These are phyloP conservation scores for Nitzschia sp. DNA, from an alignment of 108 stramenopile genomes.

Conservation along the genomic window DNA sequence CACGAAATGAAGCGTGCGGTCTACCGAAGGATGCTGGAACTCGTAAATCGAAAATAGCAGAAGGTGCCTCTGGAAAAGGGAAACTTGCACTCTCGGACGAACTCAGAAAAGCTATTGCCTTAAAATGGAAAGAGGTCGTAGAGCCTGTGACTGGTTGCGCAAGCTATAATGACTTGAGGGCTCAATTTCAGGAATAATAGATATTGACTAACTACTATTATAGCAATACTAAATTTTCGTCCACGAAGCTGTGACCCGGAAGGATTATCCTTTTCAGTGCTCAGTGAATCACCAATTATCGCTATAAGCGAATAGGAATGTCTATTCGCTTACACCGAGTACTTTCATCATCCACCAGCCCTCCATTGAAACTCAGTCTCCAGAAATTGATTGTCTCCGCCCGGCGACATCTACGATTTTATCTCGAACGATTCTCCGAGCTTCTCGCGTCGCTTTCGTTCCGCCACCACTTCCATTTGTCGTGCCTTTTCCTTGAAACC, in stretches of 20 bases:
- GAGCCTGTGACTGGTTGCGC: slow-evolving; percentile 37
- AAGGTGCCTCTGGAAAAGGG: slow-evolving; percentile 31
- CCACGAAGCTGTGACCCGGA: too few species aligned
- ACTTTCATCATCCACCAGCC: neutral
- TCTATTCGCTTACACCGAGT: neutral
- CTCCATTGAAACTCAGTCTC: too few species aligned
- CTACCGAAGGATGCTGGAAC: slow-evolving; percentile 46
- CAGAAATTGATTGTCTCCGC: too few species aligned
- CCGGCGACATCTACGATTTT: slow-evolving; percentile 16
- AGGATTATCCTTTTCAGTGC: too few species aligned
- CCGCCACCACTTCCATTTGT: slow-evolving; percentile 52
- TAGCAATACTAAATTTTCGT: too few species aligned
- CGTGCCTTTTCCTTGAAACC: slow-evolving; percentile 74
- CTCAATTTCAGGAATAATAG: slow-evolving; percentile 7
- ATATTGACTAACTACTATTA: neutral
- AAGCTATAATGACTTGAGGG: slow-evolving; percentile 34
- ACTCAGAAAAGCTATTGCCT: slow-evolving; percentile 21
- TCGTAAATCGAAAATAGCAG: slow-evolving; percentile 24
- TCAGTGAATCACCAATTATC: too few species aligned
- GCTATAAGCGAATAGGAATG: neutral
- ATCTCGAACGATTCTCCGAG: slow-evolving; percentile 34
- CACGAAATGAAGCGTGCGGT: slow-evolving; percentile 49
- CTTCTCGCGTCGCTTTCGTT: slow-evolving; percentile 53
- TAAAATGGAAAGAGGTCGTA: slow-evolving; percentile 47
- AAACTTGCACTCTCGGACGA: slow-evolving; percentile 14